These are phyloP conservation scores for Yarrowia galli DNA, from an alignment of 1,139 yeast genomes.

Conservation along the genomic window DNA sequence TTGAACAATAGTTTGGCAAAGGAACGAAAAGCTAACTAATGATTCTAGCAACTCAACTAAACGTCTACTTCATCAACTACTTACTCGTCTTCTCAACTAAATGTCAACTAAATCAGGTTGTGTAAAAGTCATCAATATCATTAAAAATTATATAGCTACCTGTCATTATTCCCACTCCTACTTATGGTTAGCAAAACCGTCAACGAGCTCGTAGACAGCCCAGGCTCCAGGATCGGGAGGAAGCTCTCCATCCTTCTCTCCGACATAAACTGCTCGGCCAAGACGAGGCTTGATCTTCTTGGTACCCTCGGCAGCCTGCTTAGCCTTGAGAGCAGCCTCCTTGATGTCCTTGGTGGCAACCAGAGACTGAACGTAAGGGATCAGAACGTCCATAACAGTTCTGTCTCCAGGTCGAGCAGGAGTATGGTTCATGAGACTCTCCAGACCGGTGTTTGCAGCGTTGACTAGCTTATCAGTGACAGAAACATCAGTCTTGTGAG, in stretches of 20 bases:
- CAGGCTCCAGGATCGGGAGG: conserved; percentile 90
- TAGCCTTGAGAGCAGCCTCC: conserved; percentile 74
- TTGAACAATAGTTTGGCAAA: too few relatives aligned
- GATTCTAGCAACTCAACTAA: too few relatives aligned
- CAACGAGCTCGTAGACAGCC: conserved; percentile 49
- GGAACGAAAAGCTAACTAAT: too few relatives aligned
- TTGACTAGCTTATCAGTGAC: conserved; percentile 51
- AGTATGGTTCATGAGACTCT: conserved; percentile 77
- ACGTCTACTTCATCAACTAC: background rate
- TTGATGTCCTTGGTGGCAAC: conserved; percentile 58
- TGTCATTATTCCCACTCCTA: background rate
- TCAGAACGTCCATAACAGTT: conserved; percentile 85
- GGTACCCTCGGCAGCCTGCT: conserved; percentile 77
- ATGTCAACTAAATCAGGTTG: background rate
- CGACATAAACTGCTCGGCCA: conserved; percentile 94
- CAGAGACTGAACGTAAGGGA: conserved; percentile 79
- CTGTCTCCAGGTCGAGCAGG: conserved; percentile 88
- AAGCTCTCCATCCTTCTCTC: conserved; percentile 59
- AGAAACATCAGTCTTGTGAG: conserved; percentile 41
- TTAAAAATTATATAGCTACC: background rate
- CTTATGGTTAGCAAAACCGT: conserved; percentile 43
- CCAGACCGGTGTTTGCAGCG: conserved; percentile 61
- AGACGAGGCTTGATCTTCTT: conserved; percentile 79
- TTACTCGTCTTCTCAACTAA: background rate
- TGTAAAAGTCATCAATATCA: background rate